These are phyloP conservation scores for Kurtzmaniella quercitrusa DNA, from an alignment of 1,139 yeast species.

Conservation along the genomic window DNA sequence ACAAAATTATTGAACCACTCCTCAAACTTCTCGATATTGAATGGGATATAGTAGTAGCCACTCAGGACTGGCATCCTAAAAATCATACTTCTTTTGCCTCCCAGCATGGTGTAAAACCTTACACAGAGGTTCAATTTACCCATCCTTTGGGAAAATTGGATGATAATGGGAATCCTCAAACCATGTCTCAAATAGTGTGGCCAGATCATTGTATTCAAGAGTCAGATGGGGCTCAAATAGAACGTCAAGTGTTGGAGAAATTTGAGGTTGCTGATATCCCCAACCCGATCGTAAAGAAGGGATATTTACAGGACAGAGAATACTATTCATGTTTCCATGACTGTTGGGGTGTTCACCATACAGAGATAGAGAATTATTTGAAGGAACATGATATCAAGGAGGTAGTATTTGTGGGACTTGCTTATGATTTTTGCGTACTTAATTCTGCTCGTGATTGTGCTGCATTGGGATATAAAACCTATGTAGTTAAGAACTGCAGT, in stretches of 20 bases:
- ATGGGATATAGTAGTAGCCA: conserved; percentile 67
- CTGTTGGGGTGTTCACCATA: conserved; percentile 66
- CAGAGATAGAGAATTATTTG: conserved; percentile 57
- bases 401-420: conserved; percentile 77
- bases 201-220: conserved; percentile 87
- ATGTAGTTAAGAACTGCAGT: conserved; percentile 52
- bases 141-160: conserved; percentile 46
- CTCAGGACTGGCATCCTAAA: conserved; percentile 87
- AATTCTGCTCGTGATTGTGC: conserved; percentile 71
- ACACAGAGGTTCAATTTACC: conserved; percentile 41
- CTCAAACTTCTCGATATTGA: conserved; percentile 34
- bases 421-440: conserved; percentile 81
- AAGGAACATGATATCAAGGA: conserved; percentile 44
- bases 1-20: conserved; percentile 52
- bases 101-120: conserved; percentile 56
- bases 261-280: conserved; percentile 27
- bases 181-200: conserved; percentile 59
- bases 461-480: conserved; percentile 56
- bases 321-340: conserved; percentile 89
- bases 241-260: conserved; percentile 32
- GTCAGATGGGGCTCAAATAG: conserved; percentile 63
- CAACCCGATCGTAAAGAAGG: conserved; percentile 57
- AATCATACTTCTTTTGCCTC: conserved; percentile 81
- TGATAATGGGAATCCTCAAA: conserved; percentile 22
- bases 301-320: conserved; percentile 67